phyloP scores from a whole-genome alignment of 495 filamentous ascomycete species.

The Pyronema omphalodes region DNA sequence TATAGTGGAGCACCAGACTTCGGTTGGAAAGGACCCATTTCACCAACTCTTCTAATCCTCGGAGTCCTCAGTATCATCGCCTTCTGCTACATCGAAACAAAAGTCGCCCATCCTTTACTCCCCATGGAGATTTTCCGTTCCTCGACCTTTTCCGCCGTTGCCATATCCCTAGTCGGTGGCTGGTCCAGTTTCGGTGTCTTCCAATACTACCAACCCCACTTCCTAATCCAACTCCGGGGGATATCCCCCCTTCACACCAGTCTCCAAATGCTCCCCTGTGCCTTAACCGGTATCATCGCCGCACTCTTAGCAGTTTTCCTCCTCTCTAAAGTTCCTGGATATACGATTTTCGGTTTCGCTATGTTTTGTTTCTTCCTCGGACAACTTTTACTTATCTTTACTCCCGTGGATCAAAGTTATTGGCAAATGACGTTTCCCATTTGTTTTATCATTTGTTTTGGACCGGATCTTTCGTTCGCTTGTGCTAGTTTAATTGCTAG shows the following conservation, averaged over 20 bases:
- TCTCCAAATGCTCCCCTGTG: slow-evolving; percentile 30
- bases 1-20: slow-evolving; percentile 39
- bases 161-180: slow-evolving; percentile 33
- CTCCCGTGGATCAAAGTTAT: slow-evolving; percentile 33
- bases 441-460: slow-evolving; percentile 38
- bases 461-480: slow-evolving; percentile 46
- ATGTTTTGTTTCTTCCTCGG: slow-evolving; percentile 25
- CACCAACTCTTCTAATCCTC: slow-evolving; percentile 37
- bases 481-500: slow-evolving; percentile 41
- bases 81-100: slow-evolving; percentile 36
- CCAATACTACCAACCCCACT: slow-evolving; percentile 39
- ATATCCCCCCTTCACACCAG: slow-evolving; percentile 31
- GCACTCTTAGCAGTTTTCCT: slow-evolving; percentile 39
- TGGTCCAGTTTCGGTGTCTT: slow-evolving; percentile 47
- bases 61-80: slow-evolving; percentile 32
- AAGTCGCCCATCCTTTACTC: slow-evolving; percentile 32
- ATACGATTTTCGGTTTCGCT: slow-evolving; percentile 34
- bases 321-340: slow-evolving; percentile 32
- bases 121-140: slow-evolving; percentile 33
- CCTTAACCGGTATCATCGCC: slow-evolving; percentile 32
- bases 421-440: slow-evolving; percentile 43
- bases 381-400: slow-evolving; percentile 28
- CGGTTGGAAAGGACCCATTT: slow-evolving; percentile 38
- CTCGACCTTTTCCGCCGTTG: slow-evolving; percentile 36
- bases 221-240: slow-evolving; percentile 33